Conservation (phyloP, 352 stramenopile genomes). For the Pythium chondricola region DNA sequence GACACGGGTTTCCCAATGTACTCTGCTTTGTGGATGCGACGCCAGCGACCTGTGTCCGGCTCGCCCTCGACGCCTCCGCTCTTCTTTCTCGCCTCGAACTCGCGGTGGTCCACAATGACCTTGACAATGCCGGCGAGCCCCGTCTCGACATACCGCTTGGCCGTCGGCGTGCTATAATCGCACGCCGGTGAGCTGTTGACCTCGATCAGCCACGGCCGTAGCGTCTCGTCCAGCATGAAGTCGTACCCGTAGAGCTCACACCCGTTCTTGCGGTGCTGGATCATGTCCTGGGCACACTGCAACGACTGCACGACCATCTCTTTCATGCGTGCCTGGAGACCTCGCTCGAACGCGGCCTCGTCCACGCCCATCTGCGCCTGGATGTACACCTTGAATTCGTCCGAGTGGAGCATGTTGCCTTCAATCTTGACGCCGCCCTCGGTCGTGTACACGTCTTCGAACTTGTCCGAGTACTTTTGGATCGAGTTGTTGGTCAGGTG, state of each 20-base stretch:
- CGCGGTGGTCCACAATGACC: conserved; percentile 83
- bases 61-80: conserved; percentile 19
- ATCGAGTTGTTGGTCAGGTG: conserved; percentile 94
- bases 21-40: conserved; percentile 54
- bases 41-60: conserved; percentile 57
- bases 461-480: conserved; percentile 89
- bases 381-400: conserved; percentile 66
- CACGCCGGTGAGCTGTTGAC: conserved; percentile 92
- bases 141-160: conserved; percentile 83
- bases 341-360: conserved; percentile 29
- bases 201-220: conserved; percentile 88
- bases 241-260: conserved; percentile 93
- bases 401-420: conserved; percentile 74
- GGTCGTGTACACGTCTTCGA: conserved; percentile 69
- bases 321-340: conserved; percentile 82
- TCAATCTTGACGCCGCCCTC: conserved; percentile 55
- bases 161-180: conserved; percentile 90
- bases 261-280: conserved; percentile 85
- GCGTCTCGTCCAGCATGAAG: conserved; percentile 89
- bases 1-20: conserved; percentile 58
- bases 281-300: conserved; percentile 81
- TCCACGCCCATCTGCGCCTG: conserved; percentile 18
- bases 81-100: conserved; percentile 52
- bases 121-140: conserved; percentile 83
- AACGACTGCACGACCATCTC: conserved; percentile 80